Evolutionary conservation across 2,329 filamentous ascomycete species (phyloP), one percentile per base, ranked within the genome.

Genomic region (Colletotrichum neosansevieriae): DNA sequence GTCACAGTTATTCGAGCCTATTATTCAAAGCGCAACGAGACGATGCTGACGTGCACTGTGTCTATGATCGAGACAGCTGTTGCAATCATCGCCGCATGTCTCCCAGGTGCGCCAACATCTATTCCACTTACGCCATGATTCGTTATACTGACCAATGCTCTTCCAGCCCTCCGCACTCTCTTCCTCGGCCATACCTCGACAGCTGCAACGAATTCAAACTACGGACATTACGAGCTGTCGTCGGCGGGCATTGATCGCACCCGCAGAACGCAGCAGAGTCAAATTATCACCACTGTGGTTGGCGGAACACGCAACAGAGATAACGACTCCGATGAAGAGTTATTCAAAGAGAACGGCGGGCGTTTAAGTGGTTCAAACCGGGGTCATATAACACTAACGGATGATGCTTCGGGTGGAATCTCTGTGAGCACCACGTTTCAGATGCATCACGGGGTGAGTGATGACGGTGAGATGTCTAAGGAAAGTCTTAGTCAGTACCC

Each of bases 31-130:
- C 71, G 71, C 4, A 75, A 76, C 58, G 75, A 79, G 61, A 78
- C 76, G 1, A 79, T 79, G 77, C 57, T 79, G 40, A 79, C 78
- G 2, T 79, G 77, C 67, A 79, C 78, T 1, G 77, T 79, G 17
- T 78, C 76, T 4, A 79, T 79, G 77, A 72, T 79, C n/a, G 78
- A 79, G 58, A 78, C 77, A 0, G 72, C 79, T 4, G 76, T 81
- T 7, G 78, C 80, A 1, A 80, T 82, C 38, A 81, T 82, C 10
- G 78, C 79, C 1, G 75, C 77, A 2, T 80, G 77, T n/a, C 76
- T 81, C 1, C 79, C 79, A 34, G 74, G 75, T 76, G 56, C 3
- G 74, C 62, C 2, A 6, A 12, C 51, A 7, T 40, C 0, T 5
- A 0, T 50, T n/a, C 10, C 29, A 9, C 34, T 11, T n/a, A 36